These are phyloP conservation scores for Zopfochytrium polystomum DNA, from an alignment of 371 early-diverging fungal genomes.

Conservation along the genomic window DNA sequence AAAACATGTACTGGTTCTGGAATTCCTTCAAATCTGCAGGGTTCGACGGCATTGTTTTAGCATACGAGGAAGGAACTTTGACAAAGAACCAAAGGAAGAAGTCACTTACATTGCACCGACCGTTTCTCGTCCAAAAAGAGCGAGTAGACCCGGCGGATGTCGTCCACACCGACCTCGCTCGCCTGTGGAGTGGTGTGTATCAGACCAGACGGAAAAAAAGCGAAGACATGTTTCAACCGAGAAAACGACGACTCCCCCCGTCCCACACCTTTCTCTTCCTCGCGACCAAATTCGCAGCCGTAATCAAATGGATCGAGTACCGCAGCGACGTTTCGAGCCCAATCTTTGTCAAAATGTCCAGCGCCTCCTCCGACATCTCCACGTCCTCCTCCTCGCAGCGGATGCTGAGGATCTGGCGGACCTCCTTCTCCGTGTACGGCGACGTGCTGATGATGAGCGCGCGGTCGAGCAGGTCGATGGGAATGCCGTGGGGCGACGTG, in stretches of 20 bases:
- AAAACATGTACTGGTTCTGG: constrained; percentile 92
- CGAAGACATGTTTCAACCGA: too few relatives aligned
- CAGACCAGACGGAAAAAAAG: too few relatives aligned
- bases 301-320: constrained; percentile 96
- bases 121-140: constrained; percentile 95
- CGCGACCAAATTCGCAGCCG: constrained; percentile 85
- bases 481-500: constrained; percentile 93
- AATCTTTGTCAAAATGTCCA: constrained; percentile 86
- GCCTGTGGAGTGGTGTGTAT: too few relatives aligned
- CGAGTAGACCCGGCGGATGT: constrained; percentile 88
- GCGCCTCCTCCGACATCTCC: constrained; percentile 89
- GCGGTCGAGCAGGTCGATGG: constrained; percentile 95
- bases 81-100: constrained; percentile 1
- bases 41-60: neutral
- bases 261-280: constrained; percentile 74
- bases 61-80: constrained; percentile 44
- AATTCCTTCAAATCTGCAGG: constrained; percentile 65
- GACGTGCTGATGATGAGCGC: constrained; percentile 87
- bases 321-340: constrained; percentile 91
- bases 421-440: constrained; percentile 82
- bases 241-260: constrained; percentile 11
- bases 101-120: constrained; percentile 75
- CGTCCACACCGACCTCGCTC: constrained; percentile 80
- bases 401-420: constrained; percentile 86
- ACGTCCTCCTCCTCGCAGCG: constrained; percentile 96